Percentiles rank a stretch among this genome's conserved stretches.
phyloP scores from a whole-genome alignment of 495 filamentous ascomycete genomes.

The Collariella sp. region DNA sequence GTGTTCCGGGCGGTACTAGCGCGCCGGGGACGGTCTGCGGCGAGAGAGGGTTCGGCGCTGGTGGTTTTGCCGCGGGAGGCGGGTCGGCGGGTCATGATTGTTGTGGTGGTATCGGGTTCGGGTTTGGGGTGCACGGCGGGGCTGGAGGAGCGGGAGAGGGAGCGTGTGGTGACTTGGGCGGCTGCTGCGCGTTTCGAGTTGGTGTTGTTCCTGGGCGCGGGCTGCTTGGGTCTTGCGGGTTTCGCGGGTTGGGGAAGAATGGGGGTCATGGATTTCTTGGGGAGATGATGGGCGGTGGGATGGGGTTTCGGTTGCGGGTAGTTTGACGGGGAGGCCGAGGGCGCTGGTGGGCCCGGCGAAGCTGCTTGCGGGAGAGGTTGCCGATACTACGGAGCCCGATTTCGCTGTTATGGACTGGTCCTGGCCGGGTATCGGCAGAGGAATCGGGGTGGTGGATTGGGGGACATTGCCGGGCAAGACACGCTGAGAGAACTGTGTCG shows the following conservation, averaged over 20 bases:
- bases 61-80: conserved; percentile 41
- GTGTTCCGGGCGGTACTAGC: conserved; percentile 50
- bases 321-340: conserved; percentile 18
- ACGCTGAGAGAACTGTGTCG: conserved; percentile 25
- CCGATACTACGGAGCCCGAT: conserved; percentile 19
- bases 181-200: conserved; percentile 5
- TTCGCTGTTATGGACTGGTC: conserved; percentile 26
- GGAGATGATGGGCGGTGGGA: conserved; percentile 28
- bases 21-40: conserved; percentile 45
- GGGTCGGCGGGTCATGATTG: conserved; percentile 31
- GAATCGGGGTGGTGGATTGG: conserved; percentile 32
- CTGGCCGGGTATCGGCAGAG: conserved; percentile 24
- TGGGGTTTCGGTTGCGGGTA: conserved; percentile 27
- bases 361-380: conserved; percentile 24
- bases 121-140: conserved; percentile 26
- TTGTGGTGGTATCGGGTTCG: conserved; percentile 20
- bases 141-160: conserved; percentile 24
- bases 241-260: conserved; percentile 45
- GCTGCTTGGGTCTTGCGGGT: conserved; percentile 24
- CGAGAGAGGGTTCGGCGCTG: conserved; percentile 42
- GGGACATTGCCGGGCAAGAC: conserved; percentile 11
- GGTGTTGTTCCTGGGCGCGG: conserved; percentile 25
- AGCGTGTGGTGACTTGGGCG: conserved; percentile 25
- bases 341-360: conserved; percentile 13
- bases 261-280: conserved; percentile 45